These are phyloP conservation scores for Bretschneidera sinensis DNA, from an alignment of 345 rosid species.

Conservation along the genomic window DNA sequence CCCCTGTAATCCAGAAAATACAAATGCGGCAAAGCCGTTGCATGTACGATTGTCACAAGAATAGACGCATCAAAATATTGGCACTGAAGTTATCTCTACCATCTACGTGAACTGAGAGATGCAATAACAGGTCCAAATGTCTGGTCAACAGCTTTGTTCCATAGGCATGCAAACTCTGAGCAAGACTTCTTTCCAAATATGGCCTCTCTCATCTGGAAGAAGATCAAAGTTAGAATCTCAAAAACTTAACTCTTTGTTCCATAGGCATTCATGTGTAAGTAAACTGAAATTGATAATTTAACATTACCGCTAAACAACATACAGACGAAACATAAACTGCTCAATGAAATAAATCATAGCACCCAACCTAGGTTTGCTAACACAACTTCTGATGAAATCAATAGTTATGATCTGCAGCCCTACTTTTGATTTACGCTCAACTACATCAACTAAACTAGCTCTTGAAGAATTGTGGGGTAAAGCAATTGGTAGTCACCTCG, in stretches of 20 bases:
- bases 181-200: constrained; percentile 57
- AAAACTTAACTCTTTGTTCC: constrained; percentile 13
- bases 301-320: too few species aligned
- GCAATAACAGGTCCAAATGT: constrained; percentile 62
- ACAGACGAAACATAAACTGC: too few species aligned
- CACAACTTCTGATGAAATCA: too few species aligned
- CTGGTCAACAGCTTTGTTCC: constrained; percentile 88
- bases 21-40: constrained; percentile 10
- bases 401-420: too few species aligned
- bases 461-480: too few species aligned
- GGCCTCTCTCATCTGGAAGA: constrained; percentile 47
- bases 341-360: too few species aligned
- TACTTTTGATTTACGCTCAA: too few species aligned
- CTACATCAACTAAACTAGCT: too few species aligned
- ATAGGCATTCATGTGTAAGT: too few species aligned
- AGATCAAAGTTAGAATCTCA: constrained; percentile 13
- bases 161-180: constrained; percentile 45
- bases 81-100: constrained; percentile 31
- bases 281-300: too few species aligned
- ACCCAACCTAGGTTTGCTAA: too few species aligned
- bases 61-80: constrained; percentile 1
- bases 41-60: constrained; percentile 11
- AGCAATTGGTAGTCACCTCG: too few species aligned
- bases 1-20: constrained; percentile 3
- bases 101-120: constrained; percentile 59